These are phyloP conservation scores for Saturnispora bothae DNA, from an alignment of 805 yeast species.

Conservation along the genomic window DNA sequence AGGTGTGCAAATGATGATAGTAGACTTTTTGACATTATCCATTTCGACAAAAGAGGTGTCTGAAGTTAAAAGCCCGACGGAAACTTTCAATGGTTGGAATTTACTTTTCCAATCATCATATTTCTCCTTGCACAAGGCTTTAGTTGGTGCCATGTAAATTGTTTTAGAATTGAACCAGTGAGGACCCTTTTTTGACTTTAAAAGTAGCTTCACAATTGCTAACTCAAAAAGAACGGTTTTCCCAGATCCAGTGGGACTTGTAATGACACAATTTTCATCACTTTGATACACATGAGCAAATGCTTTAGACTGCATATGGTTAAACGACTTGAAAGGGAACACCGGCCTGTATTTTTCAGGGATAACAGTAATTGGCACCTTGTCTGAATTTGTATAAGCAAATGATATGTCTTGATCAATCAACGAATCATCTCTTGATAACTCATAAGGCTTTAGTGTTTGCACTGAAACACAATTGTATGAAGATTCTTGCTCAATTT, in stretches of 20 bases:
- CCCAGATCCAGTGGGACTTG: constrained; percentile 98
- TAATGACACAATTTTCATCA: constrained; percentile 85
- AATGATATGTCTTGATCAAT: background rate
- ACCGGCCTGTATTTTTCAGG: constrained; percentile 30
- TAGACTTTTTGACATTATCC: constrained; percentile 71
- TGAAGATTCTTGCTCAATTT: background rate
- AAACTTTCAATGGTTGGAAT: constrained; percentile 73
- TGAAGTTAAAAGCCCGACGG: constrained; percentile 82
- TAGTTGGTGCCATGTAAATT: constrained; percentile 84
- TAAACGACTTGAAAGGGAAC: constrained; percentile 34
- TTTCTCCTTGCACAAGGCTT: constrained; percentile 91
- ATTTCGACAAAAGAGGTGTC: constrained; percentile 82
- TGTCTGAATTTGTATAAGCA: background rate
- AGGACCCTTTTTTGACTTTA: constrained; percentile 44
- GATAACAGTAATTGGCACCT: constrained; percentile 12
- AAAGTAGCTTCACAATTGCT: constrained; percentile 38
- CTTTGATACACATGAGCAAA: constrained; percentile 84
- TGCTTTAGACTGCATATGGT: constrained; percentile 81
- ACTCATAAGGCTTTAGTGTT: background rate
- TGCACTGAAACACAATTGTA: background rate
- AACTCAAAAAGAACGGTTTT: constrained; percentile 86
- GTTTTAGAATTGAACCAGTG: constrained; percentile 77
- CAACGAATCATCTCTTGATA: background rate
- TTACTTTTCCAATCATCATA: constrained; percentile 77
- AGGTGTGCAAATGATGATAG: constrained; percentile 78